Percentiles rank a stretch among this genome's conserved stretches.
These are phyloP conservation scores for Gymnopus androsaceus DNA, from an alignment of 1,284 basidiomycete genomes.

Conservation along the genomic window DNA sequence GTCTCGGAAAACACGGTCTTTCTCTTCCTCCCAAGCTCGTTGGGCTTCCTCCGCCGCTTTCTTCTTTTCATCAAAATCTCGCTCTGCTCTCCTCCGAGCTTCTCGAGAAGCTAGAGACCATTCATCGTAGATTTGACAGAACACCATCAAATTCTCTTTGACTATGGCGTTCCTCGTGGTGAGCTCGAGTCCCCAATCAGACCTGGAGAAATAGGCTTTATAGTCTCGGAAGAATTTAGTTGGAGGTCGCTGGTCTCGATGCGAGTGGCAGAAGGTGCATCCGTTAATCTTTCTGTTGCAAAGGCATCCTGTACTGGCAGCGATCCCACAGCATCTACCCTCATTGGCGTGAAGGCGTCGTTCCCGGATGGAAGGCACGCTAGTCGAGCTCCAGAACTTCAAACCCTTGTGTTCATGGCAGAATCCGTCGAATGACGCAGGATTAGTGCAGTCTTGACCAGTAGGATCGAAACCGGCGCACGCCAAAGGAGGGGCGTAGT, in stretches of 20 bases:
- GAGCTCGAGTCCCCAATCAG: neutral
- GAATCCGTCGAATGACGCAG: neutral
- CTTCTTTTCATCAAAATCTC: neutral
- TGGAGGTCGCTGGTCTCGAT: neutral
- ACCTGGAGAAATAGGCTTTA: neutral
- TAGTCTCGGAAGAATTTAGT: neutral
- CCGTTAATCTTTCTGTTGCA: neutral
- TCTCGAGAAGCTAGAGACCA: neutral
- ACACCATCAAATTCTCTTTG: constrained; percentile 7
- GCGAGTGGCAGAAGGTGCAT: constrained; percentile 6
- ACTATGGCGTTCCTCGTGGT: neutral
- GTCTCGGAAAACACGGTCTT: too few species aligned
- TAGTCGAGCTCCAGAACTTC: too few species aligned
- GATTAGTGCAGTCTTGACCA: neutral
- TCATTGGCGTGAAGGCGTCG: neutral
- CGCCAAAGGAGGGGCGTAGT: neutral
- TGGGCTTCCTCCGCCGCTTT: neutral
- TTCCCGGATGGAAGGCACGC: neutral
- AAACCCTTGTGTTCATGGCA: neutral
- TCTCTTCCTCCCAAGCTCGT: neutral
- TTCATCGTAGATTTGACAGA: neutral
- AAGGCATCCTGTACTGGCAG: neutral
- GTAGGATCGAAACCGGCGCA: neutral
- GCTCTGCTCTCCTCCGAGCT: neutral
- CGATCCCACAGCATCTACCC: neutral